A percentile compares a stretch with the other conserved stretches of the same genome.
Evolutionary conservation across 2,329 filamentous ascomycete genomes (phyloP).

Genomic region (Talaromyces verruculosus): DNA sequence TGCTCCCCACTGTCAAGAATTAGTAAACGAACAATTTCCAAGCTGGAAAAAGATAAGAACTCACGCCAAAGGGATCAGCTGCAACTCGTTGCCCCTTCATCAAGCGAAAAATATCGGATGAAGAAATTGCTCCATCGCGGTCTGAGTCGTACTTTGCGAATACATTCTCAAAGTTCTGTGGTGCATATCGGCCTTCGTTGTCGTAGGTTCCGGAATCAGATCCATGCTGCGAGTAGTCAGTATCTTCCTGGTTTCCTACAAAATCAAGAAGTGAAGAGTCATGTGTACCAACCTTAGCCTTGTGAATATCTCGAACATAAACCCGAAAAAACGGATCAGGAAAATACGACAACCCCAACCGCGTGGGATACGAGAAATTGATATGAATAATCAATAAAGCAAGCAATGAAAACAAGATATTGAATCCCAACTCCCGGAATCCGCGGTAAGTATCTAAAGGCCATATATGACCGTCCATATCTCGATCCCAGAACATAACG

Average conservation of each 20-base stretch:
- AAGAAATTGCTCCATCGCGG: conserved; percentile 38
- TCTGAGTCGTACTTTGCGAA: conserved; percentile 48
- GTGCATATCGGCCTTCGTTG: conserved; percentile 47
- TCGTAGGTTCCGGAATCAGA: conserved; percentile 47
- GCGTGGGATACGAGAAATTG: conserved; percentile 50
- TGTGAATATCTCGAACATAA: conserved; percentile 43
- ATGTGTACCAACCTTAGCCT: conserved; percentile 36
- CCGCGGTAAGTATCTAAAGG: conserved; percentile 44
- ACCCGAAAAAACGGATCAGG: conserved; percentile 43
- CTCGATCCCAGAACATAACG: conserved; percentile 45
- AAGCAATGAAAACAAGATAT: conserved; percentile 41
- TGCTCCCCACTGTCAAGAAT: conserved; percentile 38
- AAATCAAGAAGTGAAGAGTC: neutral
- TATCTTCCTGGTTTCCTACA: neutral
- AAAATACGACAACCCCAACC: conserved; percentile 35
- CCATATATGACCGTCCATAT: conserved; percentile 44
- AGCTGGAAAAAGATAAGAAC: neutral
- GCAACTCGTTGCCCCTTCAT: neutral
- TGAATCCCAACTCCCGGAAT: conserved; percentile 29
- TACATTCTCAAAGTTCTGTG: conserved; percentile 51
- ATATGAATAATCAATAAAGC: conserved; percentile 42
- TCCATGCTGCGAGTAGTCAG: conserved; percentile 27
- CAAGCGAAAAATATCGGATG: conserved; percentile 37
- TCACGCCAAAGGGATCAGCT: conserved; percentile 46
- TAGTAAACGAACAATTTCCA: neutral